Percentiles rank a stretch among this genome's conserved stretches.
phyloP scores from a whole-genome alignment of 2,329 filamentous ascomycete genomes.

The Hirsutella thompsonii region DNA sequence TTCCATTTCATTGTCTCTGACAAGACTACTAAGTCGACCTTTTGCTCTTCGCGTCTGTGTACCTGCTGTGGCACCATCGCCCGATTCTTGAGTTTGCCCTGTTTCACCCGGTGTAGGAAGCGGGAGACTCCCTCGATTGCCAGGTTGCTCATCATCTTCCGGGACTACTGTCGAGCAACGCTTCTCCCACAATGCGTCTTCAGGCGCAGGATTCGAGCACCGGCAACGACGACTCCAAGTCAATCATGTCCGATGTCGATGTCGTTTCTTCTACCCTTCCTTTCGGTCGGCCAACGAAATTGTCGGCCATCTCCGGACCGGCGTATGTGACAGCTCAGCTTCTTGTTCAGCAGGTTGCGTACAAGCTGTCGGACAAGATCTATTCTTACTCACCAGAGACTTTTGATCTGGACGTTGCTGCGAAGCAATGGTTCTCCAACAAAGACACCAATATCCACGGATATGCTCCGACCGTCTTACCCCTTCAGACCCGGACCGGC shows the following conservation, averaged over 20 bases:
- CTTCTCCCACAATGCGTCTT: constrained; percentile 13
- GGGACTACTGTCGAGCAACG: background rate
- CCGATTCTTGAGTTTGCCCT: no score
- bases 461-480: constrained; percentile 62
- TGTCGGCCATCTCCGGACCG: constrained; percentile 62
- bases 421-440: constrained; percentile 60
- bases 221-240: constrained; percentile 12
- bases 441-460: constrained; percentile 71
- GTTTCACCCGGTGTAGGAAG: no score
- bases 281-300: constrained; percentile 40
- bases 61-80: no score
- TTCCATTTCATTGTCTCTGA: no score
- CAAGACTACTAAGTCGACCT: no score
- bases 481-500: constrained; percentile 77
- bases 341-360: constrained; percentile 91
- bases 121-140: no score
- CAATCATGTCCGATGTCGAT: constrained; percentile 18
- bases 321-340: constrained; percentile 90
- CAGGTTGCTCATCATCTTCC: background rate
- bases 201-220: constrained; percentile 24
- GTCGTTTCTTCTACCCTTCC: constrained; percentile 39
- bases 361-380: constrained; percentile 89
- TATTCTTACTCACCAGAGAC: constrained; percentile 93
- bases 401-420: constrained; percentile 78
- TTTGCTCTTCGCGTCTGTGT: no score